phyloP scores from a whole-genome alignment of 441 rosid genomes.

The Heliophila coronopifolia region DNA sequence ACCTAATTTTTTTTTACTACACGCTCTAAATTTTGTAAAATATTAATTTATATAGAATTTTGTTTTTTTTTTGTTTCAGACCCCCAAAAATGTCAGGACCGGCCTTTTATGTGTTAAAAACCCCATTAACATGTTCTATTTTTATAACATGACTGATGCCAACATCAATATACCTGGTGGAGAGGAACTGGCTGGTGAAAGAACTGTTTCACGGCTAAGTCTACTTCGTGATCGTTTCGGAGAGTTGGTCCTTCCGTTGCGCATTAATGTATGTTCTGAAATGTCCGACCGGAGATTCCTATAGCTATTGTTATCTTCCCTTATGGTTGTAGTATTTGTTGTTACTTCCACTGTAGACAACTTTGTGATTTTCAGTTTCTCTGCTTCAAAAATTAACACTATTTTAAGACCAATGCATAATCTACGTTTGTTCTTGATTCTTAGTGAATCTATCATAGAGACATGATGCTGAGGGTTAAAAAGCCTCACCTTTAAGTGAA shows the following conservation, averaged over 20 bases:
- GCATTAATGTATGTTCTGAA: slow-evolving; percentile 7
- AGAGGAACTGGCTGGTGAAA: slow-evolving; percentile 30
- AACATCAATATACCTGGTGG: slow-evolving; percentile 30
- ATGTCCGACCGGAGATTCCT: slow-evolving; percentile 17
- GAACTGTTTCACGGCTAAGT: slow-evolving; percentile 34
- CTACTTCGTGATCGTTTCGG: slow-evolving; percentile 13
- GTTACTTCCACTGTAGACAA: slow-evolving; percentile 26
- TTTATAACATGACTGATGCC: neutral
- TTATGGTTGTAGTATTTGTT: neutral
- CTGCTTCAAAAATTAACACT: slow-evolving; percentile 28
- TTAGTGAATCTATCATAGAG: neutral
- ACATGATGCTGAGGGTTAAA: neutral
- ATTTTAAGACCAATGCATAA: neutral
- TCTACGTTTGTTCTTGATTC: too few species aligned
- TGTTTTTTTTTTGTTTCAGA: too few species aligned
- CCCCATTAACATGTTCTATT: neutral
- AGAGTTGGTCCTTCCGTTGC: slow-evolving; percentile 14
- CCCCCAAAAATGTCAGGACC: too few species aligned
- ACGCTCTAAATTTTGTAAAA: too few species aligned
- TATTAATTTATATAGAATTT: too few species aligned
- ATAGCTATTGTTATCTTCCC: slow-evolving; percentile 13
- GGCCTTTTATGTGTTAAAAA: too few species aligned
- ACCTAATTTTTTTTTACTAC: too few species aligned
- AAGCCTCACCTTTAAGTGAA: slow-evolving; percentile 33
- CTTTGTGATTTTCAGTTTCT: slow-evolving; percentile 16